Conservation (phyloP, 208 protist genomes). For the Trypanosoma cruzi region DNA sequence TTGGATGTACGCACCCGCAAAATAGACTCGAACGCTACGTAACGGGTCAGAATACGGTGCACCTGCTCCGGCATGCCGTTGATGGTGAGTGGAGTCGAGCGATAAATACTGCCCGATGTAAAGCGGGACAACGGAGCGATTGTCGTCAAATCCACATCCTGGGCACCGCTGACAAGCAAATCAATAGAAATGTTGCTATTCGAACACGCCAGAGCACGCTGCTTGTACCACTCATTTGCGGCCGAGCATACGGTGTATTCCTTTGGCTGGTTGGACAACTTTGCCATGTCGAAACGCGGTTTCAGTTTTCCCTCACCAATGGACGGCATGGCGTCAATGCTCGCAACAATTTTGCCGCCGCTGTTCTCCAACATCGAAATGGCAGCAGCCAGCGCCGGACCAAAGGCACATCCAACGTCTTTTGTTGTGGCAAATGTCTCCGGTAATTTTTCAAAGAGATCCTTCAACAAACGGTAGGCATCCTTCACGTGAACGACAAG, state of each 20-base stretch:
- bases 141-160: constrained; percentile 92
- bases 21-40: constrained; percentile 95
- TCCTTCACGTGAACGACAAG: constrained; percentile 83
- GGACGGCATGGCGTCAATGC: constrained; percentile 86
- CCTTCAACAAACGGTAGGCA: constrained; percentile 61
- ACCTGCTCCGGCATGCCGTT: constrained; percentile 68
- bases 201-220: constrained; percentile 92
- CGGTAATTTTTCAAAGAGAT: constrained; percentile 77
- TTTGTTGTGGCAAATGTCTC: constrained; percentile 60
- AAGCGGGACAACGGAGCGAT: constrained; percentile 84
- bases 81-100: constrained; percentile 54
- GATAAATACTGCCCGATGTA: constrained; percentile 79
- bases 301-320: constrained; percentile 87
- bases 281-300: constrained; percentile 79
- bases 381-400: constrained; percentile 91
- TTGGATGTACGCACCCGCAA: constrained; percentile 94
- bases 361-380: constrained; percentile 82
- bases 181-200: constrained; percentile 94
- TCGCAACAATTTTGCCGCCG: constrained; percentile 95
- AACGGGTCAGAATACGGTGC: constrained; percentile 79
- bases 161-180: constrained; percentile 70
- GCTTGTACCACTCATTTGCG: constrained; percentile 96
- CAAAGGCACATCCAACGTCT: constrained; percentile 91
- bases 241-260: constrained; percentile 89
- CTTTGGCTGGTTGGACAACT: constrained; percentile 80